These are phyloP conservation scores for Hermanozyma aechmeae DNA, from an alignment of 805 yeast genomes.

Conservation along the genomic window DNA sequence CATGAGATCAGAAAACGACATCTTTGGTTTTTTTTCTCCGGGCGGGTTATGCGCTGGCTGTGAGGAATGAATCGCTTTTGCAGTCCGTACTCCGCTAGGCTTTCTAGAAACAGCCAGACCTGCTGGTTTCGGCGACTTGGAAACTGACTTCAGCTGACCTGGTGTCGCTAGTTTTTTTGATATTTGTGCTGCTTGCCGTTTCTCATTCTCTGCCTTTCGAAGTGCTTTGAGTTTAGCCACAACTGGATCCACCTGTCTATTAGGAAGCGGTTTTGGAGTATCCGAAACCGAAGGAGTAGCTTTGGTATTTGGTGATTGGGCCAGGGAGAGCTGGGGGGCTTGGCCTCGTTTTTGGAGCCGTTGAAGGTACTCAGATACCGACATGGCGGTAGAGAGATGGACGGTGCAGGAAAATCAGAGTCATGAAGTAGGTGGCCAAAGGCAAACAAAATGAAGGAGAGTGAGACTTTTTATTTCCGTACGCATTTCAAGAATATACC, in stretches of 20 bases:
- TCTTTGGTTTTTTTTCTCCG: slow-evolving; percentile 14
- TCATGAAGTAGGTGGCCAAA: too few relatives aligned
- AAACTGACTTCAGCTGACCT: background rate
- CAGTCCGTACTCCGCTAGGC: slow-evolving; percentile 1
- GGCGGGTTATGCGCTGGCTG: background rate
- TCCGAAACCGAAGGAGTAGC: too few relatives aligned
- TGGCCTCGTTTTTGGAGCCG: too few relatives aligned
- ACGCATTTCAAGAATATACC: too few relatives aligned
- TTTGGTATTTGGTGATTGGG: too few relatives aligned
- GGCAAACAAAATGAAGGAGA: too few relatives aligned
- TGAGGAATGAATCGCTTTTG: background rate
- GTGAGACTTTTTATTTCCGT: too few relatives aligned
- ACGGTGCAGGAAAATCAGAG: too few relatives aligned
- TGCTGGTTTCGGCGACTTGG: slow-evolving; percentile 5
- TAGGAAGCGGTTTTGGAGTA: too few relatives aligned
- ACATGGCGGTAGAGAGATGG: too few relatives aligned
- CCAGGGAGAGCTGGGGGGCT: too few relatives aligned
- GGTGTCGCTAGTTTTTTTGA: slow-evolving; percentile 9
- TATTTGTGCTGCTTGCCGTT: slow-evolving; percentile 25
- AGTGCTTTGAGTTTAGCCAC: slow-evolving; percentile 62
- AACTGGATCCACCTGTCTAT: slow-evolving; percentile 65
- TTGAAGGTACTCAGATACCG: too few relatives aligned
- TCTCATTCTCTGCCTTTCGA: slow-evolving; percentile 46
- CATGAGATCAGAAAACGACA: slow-evolving; percentile 61
- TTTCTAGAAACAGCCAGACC: background rate